Evolutionary conservation across 179 eudicot species (phyloP).

Genomic region (Nepenthes alata): DNA sequence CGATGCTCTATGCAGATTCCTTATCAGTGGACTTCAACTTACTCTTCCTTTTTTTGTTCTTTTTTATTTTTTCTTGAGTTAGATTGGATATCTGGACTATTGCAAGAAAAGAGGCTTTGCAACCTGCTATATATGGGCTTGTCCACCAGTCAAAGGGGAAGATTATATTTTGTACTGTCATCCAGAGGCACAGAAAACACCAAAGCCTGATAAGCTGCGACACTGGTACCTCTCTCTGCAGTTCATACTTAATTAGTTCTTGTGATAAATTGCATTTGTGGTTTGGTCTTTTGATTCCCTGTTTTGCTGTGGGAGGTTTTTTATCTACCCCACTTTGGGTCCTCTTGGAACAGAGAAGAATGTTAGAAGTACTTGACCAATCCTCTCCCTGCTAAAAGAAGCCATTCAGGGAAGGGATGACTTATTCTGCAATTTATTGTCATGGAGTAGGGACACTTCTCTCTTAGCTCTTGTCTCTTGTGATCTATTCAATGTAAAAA

Average conservation of each 20-base stretch:
- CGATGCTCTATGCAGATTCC: neutral
- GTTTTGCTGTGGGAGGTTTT: neutral
- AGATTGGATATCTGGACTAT: slow-evolving; percentile 88
- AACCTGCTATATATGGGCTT: slow-evolving; percentile 88
- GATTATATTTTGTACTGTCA: slow-evolving; percentile 80
- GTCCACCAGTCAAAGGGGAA: slow-evolving; percentile 78
- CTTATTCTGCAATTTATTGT: no score
- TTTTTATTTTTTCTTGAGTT: slow-evolving; percentile 3
- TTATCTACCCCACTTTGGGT: neutral
- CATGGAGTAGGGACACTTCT: no score
- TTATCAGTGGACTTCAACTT: neutral
- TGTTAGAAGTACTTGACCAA: neutral
- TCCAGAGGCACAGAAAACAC: slow-evolving; percentile 75
- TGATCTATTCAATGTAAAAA: no score
- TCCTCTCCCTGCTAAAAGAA: neutral
- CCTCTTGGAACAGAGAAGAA: neutral
- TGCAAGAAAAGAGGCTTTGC: slow-evolving; percentile 86
- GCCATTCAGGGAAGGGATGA: no score
- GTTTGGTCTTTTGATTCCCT: neutral
- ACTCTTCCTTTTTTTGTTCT: neutral
- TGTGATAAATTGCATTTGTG: neutral
- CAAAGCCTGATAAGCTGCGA: slow-evolving; percentile 58
- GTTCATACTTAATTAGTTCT: neutral
- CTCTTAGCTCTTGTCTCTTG: no score
- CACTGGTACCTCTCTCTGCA: slow-evolving; percentile 41